These are phyloP conservation scores for Trichoderma semiorbis DNA, from an alignment of 2,329 filamentous ascomycete genomes.

Conservation along the genomic window DNA sequence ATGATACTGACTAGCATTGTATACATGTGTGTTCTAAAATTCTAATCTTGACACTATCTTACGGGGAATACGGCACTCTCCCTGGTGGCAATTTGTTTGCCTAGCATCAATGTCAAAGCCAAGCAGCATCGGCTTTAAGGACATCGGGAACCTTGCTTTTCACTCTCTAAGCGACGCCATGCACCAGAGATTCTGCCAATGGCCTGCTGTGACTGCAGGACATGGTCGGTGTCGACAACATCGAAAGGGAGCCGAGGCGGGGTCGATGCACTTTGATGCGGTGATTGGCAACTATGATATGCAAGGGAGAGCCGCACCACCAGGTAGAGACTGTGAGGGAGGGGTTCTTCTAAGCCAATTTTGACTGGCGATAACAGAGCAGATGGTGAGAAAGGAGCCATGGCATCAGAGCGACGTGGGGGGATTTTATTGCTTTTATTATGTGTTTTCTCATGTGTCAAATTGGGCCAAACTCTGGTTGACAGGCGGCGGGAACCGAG, in stretches of 20 bases:
- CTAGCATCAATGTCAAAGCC: neutral
- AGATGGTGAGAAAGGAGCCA: neutral
- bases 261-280: neutral
- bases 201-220: neutral
- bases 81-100: neutral
- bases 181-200: neutral
- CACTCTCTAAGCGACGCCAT: neutral
- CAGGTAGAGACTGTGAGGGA: neutral
- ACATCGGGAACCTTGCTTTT: too few species aligned
- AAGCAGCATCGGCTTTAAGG: neutral
- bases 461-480: neutral
- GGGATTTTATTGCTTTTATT: neutral
- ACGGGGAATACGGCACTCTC: neutral
- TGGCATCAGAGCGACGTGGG: neutral
- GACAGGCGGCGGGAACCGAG: neutral
- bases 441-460: neutral
- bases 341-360: neutral
- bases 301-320: conserved; percentile 4
- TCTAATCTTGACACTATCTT: too few species aligned
- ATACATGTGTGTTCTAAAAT: too few species aligned
- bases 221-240: neutral
- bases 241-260: neutral
- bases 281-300: neutral
- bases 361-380: neutral
- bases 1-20: too few species aligned